phyloP scores from a whole-genome alignment of 768 basidiomycete species.

The Tricholoma flavovirens region DNA sequence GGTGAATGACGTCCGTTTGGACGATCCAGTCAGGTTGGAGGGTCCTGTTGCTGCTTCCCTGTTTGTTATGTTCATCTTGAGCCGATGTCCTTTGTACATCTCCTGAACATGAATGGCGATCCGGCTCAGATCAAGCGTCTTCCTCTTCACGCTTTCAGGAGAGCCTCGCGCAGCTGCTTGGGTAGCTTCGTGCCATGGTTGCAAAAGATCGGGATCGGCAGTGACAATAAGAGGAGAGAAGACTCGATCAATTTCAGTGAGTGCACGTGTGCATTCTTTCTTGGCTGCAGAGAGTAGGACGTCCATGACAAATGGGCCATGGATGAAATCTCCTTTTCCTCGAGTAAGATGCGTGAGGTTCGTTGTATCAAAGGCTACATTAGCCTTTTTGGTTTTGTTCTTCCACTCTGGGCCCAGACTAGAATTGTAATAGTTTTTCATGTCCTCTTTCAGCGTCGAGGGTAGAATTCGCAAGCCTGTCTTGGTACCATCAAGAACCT shows the following conservation, averaged over 20 bases:
- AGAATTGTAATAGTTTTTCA: conserved; percentile 13
- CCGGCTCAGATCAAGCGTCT: conserved; percentile 28
- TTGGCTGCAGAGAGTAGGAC: conserved; percentile 11
- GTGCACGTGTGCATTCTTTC: conserved; percentile 10
- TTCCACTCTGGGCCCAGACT: conserved; percentile 19
- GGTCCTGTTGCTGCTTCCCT: neutral
- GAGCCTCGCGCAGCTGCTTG: conserved; percentile 17
- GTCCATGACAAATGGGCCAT: conserved; percentile 26
- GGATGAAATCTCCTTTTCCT: conserved; percentile 8
- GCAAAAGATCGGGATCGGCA: conserved; percentile 19
- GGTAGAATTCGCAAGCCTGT: conserved; percentile 44
- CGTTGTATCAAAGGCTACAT: neutral
- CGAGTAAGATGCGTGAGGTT: conserved; percentile 13
- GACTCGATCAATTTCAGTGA: conserved; percentile 15
- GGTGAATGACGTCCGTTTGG: conserved; percentile 26
- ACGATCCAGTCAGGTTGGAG: neutral
- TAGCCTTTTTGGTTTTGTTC: neutral
- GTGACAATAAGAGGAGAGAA: conserved; percentile 12
- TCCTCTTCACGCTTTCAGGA: conserved; percentile 10
- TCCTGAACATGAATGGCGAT: conserved; percentile 37
- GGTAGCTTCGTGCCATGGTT: conserved; percentile 34
- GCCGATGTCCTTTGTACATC: conserved; percentile 21
- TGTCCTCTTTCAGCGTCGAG: conserved; percentile 25
- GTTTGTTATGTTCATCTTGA: neutral
- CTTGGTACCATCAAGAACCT: conserved; percentile 55